These are phyloP conservation scores for Musa itinerans DNA, from an alignment of 176 grass and related monocot genomes.

Conservation along the genomic window DNA sequence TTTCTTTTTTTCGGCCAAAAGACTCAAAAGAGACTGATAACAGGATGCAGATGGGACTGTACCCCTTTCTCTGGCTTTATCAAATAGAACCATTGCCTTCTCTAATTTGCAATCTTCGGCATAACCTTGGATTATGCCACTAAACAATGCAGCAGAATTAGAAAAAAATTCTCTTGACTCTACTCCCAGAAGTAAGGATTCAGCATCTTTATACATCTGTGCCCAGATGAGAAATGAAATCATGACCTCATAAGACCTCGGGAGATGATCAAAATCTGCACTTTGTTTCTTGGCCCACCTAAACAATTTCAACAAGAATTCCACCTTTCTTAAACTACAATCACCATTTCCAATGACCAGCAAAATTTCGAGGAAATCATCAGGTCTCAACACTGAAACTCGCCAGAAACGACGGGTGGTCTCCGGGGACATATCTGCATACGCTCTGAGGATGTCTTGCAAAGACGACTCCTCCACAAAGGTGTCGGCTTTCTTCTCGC, in stretches of 20 bases:
- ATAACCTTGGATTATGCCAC: constrained; percentile 39
- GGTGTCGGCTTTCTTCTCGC: constrained; percentile 30
- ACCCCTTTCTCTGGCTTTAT: constrained; percentile 39
- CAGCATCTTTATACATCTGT: constrained; percentile 61
- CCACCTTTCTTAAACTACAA: constrained; percentile 37
- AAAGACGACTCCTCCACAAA: constrained; percentile 36
- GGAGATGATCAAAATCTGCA: constrained; percentile 54
- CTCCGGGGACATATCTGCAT: constrained; percentile 55
- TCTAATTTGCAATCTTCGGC: constrained; percentile 37
- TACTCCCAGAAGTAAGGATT: constrained; percentile 52
- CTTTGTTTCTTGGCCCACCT: constrained; percentile 51
- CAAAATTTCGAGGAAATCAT: constrained; percentile 58
- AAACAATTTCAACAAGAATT: constrained; percentile 69
- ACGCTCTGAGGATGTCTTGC: constrained; percentile 48
- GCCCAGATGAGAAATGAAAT: constrained; percentile 47
- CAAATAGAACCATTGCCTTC: constrained; percentile 51
- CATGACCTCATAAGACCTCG: constrained; percentile 68
- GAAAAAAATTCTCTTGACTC: constrained; percentile 19
- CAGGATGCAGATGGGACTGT: constrained; percentile 49
- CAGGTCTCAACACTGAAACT: constrained; percentile 37
- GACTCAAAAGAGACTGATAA: constrained; percentile 51
- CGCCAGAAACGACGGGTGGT: constrained; percentile 58
- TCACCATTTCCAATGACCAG: constrained; percentile 36
- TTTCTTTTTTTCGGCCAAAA: constrained; percentile 42
- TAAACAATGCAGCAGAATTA: constrained; percentile 33